phyloP scores from a whole-genome alignment of 495 filamentous ascomycete species.

The Penicillium psychrofluorescens region DNA sequence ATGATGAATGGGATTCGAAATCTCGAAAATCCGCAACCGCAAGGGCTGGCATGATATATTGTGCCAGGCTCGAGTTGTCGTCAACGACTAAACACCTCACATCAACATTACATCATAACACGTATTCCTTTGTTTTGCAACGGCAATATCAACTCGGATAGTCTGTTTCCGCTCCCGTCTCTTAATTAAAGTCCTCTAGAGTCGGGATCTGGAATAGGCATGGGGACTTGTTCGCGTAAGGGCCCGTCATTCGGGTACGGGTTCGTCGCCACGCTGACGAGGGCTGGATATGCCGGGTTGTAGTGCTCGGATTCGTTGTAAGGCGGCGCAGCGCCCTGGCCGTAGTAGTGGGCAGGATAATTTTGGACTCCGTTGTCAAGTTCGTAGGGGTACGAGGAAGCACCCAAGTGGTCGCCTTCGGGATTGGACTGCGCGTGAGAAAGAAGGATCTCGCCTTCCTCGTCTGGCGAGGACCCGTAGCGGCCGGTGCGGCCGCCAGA shows the following conservation, averaged over 20 bases:
- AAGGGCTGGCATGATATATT: no score
- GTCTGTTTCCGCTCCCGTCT: neutral
- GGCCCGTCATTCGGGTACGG: constrained; percentile 13
- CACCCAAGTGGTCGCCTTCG: constrained; percentile 6
- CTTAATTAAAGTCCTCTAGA: no score
- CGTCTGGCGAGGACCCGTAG: constrained; percentile 17
- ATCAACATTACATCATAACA: neutral
- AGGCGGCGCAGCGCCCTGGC: constrained; percentile 12
- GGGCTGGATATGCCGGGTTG: constrained; percentile 9
- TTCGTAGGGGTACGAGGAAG: constrained; percentile 14
- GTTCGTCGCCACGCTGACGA: neutral
- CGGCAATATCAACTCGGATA: constrained; percentile 1
- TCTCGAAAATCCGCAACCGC: no score
- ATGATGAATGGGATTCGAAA: no score
- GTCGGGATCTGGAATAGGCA: constrained; percentile 29
- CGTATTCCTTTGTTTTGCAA: constrained; percentile 4
- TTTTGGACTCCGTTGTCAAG: constrained; percentile 19
- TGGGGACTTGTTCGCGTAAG: constrained; percentile 25
- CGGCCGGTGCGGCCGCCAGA: constrained; percentile 14
- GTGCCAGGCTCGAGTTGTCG: no score
- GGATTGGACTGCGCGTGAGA: constrained; percentile 36
- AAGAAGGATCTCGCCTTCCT: constrained; percentile 36
- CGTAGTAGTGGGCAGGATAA: constrained; percentile 13
- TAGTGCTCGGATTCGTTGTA: constrained; percentile 19
- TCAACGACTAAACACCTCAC: neutral